These are phyloP conservation scores for Cyathus striatus DNA, from an alignment of 768 basidiomycete genomes.

Conservation along the genomic window DNA sequence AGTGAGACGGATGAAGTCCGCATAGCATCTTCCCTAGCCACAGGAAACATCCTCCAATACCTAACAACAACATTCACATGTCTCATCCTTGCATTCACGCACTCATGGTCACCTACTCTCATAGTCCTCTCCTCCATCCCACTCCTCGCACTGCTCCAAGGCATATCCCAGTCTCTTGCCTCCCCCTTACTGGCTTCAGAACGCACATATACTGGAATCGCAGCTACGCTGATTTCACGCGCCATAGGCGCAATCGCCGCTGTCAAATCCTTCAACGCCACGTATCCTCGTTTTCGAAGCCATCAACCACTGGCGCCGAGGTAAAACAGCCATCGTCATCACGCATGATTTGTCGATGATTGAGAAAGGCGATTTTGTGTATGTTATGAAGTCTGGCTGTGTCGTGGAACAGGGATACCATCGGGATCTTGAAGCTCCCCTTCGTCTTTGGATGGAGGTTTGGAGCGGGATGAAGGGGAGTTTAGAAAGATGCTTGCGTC, in stretches of 20 bases:
- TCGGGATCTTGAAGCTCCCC: constrained; percentile 68
- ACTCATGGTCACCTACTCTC: constrained; percentile 80
- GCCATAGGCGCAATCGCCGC: constrained; percentile 75
- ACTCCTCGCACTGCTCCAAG: constrained; percentile 70
- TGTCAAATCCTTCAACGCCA: constrained; percentile 90
- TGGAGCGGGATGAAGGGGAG: no score
- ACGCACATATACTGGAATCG: constrained; percentile 59
- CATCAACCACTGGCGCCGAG: constrained; percentile 58
- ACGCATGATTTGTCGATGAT: constrained; percentile 94
- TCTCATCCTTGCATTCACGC: constrained; percentile 77
- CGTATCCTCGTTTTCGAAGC: constrained; percentile 81
- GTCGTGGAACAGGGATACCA: constrained; percentile 89
- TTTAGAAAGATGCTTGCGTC: no score
- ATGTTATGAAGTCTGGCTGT: constrained; percentile 77
- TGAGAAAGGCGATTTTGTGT: constrained; percentile 73
- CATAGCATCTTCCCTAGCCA: no score
- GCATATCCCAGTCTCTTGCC: constrained; percentile 64
- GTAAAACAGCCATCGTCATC: constrained; percentile 88
- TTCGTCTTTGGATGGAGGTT: no score
- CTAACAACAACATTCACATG: no score
- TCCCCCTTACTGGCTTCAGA: constrained; percentile 63
- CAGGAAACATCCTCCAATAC: no score
- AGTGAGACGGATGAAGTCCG: no score
- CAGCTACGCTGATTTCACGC: constrained; percentile 77
- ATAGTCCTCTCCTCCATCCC: constrained; percentile 92